phyloP scores from a whole-genome alignment of 129 eudicot genomes.

The Helianthus tuberosus region DNA sequence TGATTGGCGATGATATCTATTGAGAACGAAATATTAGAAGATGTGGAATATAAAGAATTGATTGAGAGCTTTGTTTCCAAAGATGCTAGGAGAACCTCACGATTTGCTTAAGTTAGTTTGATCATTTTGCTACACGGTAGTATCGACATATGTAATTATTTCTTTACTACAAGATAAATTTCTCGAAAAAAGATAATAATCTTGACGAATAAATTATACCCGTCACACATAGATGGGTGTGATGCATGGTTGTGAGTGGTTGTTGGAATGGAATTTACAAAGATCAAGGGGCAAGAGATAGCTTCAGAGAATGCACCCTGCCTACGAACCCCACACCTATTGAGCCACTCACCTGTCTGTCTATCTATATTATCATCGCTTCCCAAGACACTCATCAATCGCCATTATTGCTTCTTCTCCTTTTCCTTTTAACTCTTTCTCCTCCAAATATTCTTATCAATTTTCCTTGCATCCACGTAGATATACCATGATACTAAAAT shows the following conservation, averaged over 20 bases:
- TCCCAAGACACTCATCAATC: conserved; percentile 28
- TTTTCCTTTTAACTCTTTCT: conserved; percentile 20
- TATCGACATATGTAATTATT: too few relatives aligned
- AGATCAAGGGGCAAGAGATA: conserved; percentile 27
- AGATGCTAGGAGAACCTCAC: too few relatives aligned
- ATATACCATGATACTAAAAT: too few relatives aligned
- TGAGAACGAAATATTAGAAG: too few relatives aligned
- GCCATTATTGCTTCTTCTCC: conserved; percentile 19
- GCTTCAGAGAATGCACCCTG: conserved; percentile 34
- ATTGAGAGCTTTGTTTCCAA: too few relatives aligned
- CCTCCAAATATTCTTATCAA: conserved; percentile 21
- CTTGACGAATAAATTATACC: not conserved
- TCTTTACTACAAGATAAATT: too few relatives aligned
- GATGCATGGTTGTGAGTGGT: conserved; percentile 34
- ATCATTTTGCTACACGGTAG: too few relatives aligned
- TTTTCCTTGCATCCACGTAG: not conserved
- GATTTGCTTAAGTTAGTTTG: too few relatives aligned
- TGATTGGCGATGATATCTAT: too few relatives aligned
- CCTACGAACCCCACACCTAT: conserved; percentile 31
- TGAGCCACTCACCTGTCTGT: conserved; percentile 30
- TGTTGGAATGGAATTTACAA: conserved; percentile 24
- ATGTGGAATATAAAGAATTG: too few relatives aligned
- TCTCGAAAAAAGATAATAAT: too few relatives aligned
- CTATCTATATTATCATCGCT: conserved; percentile 1
- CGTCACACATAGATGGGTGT: not conserved